Evolutionary conservation across 192 early-diverging fungal genomes (phyloP).

Genomic region (Polychytrium aggregatum): DNA sequence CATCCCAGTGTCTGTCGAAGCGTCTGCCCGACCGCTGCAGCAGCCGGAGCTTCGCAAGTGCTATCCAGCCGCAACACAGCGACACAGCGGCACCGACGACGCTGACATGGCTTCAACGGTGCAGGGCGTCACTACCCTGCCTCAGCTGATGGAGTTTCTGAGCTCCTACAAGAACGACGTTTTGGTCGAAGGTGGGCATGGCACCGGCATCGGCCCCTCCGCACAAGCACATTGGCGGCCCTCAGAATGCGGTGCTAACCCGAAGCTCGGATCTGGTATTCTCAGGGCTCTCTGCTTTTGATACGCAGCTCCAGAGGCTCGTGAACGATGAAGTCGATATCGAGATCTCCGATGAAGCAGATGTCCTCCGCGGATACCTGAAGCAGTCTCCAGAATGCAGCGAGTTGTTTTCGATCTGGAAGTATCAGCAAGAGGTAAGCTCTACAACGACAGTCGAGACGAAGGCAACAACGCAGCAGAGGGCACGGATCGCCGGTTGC

Average conservation of each 20-base stretch:
- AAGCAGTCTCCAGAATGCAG: conserved; percentile 46
- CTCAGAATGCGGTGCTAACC: neutral
- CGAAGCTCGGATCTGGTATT: too few species aligned
- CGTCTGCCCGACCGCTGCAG: too few species aligned
- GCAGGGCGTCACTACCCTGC: too few species aligned
- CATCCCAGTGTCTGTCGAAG: too few species aligned
- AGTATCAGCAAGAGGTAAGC: conserved; percentile 22
- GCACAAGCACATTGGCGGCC: neutral
- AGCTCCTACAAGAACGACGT: conserved; percentile 17
- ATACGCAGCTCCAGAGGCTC: conserved; percentile 9
- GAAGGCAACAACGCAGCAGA: neutral
- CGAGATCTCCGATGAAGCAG: conserved; percentile 24
- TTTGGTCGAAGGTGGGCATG: conserved; percentile 4
- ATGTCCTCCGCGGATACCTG: conserved; percentile 34
- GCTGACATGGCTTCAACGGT: too few species aligned
- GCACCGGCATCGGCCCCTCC: too few species aligned
- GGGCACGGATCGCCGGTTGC: too few species aligned
- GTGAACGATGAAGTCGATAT: conserved; percentile 17
- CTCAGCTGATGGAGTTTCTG: conserved; percentile 7
- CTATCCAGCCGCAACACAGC: too few species aligned
- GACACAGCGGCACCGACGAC: neutral
- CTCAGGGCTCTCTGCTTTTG: conserved; percentile 19
- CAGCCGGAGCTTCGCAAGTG: too few species aligned
- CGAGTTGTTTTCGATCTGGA: conserved; percentile 61
- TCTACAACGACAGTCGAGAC: neutral